Evolutionary conservation across 352 stramenopile species (phyloP).

Genomic region (Pythium insidiosum): DNA sequence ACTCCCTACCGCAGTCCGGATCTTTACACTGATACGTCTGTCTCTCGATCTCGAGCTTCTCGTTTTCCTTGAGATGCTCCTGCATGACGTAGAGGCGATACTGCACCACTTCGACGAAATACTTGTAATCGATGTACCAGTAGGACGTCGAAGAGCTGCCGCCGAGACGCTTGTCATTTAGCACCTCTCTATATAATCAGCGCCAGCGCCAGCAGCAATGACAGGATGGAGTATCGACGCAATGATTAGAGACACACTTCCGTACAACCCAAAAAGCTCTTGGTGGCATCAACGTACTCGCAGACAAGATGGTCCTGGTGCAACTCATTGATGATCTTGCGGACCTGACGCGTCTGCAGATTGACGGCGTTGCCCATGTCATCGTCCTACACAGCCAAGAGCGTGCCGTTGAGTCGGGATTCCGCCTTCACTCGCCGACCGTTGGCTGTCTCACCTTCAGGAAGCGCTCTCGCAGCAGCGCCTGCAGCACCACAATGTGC

Average conservation of each 20-base stretch:
- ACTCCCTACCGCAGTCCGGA: constrained; percentile 78
- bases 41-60: constrained; percentile 82
- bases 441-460: constrained; percentile 80
- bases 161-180: constrained; percentile 80
- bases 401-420: too few species aligned
- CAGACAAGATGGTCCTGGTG: constrained; percentile 82
- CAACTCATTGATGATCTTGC: constrained; percentile 86
- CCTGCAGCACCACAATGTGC: constrained; percentile 79
- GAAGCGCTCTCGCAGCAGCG: constrained; percentile 82
- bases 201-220: not conserved
- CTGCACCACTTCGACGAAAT: constrained; percentile 86
- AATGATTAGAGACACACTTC: not conserved
- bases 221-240: not conserved
- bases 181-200: constrained; percentile 44
- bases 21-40: constrained; percentile 85
- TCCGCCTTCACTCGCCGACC: too few species aligned
- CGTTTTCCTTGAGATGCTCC: constrained; percentile 77
- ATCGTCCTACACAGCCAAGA: constrained; percentile 42
- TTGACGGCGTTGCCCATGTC: constrained; percentile 86
- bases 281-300: constrained; percentile 36
- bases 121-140: constrained; percentile 91
- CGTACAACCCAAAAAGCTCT: not conserved
- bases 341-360: constrained; percentile 81
- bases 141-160: constrained; percentile 86
- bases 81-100: constrained; percentile 86